Percentiles rank a stretch among this genome's conserved stretches.
phyloP scores from a whole-genome alignment of 805 yeast genomes.

The Priceomyces carsonii region DNA sequence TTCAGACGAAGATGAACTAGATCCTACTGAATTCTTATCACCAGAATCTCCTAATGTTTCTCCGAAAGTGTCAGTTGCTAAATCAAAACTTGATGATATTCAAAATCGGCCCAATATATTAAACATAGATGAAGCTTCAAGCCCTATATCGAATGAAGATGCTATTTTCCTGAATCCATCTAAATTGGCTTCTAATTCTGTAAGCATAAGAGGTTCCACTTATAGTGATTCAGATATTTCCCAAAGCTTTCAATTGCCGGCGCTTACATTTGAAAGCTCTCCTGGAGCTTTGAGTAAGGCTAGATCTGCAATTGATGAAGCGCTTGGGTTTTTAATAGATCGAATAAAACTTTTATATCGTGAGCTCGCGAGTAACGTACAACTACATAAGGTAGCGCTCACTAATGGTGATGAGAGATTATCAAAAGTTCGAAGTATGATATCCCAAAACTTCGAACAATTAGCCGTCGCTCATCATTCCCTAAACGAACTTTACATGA shows the following conservation, averaged over 20 bases:
- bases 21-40: conserved; percentile 24
- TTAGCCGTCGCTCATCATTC: conserved; percentile 46
- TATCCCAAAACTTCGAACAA: conserved; percentile 31
- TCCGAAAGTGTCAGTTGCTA: not conserved
- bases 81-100: too few species aligned
- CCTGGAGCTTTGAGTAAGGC: conserved; percentile 1
- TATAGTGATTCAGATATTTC: not conserved
- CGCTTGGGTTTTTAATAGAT: conserved; percentile 15
- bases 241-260: not conserved
- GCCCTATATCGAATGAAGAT: conserved; percentile 11
- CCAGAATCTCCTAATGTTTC: conserved; percentile 13
- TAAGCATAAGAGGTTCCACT: not conserved
- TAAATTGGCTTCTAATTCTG: conserved; percentile 7
- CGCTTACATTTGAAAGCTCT: not conserved
- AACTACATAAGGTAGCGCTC: conserved; percentile 26
- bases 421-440: conserved; percentile 23
- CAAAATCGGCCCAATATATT: too few species aligned
- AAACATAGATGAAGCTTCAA: not conserved
- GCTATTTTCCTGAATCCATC: conserved; percentile 22
- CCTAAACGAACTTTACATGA: conserved; percentile 46
- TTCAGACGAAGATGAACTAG: conserved; percentile 18
- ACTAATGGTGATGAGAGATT: conserved; percentile 35
- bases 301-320: conserved; percentile 8
- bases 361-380: conserved; percentile 22
- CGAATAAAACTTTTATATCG: conserved; percentile 12